Evolutionary conservation across 2,329 filamentous ascomycete genomes (phyloP).

Genomic region (Neoascochyta sp.): DNA sequence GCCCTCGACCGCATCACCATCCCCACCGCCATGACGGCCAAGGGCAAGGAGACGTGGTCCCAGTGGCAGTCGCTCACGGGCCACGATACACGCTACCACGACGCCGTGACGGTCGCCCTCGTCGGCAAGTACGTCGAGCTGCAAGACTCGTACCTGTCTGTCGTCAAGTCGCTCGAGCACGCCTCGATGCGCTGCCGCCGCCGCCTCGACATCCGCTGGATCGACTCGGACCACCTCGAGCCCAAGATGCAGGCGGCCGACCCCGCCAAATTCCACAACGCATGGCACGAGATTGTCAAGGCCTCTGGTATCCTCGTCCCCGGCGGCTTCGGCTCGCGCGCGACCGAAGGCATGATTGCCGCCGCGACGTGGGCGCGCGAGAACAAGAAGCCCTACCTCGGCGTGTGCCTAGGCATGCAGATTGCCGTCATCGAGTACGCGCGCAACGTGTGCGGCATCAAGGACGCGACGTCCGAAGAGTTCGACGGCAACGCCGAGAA

Average conservation of each 20-base stretch:
- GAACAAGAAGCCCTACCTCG: conserved; percentile 76
- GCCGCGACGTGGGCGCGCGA: conserved; percentile 84
- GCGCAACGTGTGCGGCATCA: conserved; percentile 66
- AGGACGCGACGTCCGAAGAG: conserved; percentile 54
- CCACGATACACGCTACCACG: conserved; percentile 62
- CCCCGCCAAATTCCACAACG: conserved; percentile 74
- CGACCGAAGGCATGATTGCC: conserved; percentile 84
- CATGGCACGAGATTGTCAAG: conserved; percentile 75
- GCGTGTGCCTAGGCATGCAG: conserved; percentile 91
- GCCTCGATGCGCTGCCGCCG: conserved; percentile 79
- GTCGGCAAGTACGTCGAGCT: conserved; percentile 90
- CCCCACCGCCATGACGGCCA: conserved; percentile 52
- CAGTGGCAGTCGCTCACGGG: conserved; percentile 72
- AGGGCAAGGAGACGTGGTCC: conserved; percentile 69
- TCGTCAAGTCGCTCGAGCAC: conserved; percentile 86
- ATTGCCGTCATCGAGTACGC: conserved; percentile 88
- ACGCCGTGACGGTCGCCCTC: conserved; percentile 74
- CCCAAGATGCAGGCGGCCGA: conserved; percentile 56
- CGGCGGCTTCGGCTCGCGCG: conserved; percentile 77
- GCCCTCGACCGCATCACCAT: conserved; percentile 58
- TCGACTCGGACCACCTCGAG: conserved; percentile 84
- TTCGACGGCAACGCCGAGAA: conserved; percentile 59
- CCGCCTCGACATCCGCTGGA: conserved; percentile 76
- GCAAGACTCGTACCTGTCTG: conserved; percentile 80
- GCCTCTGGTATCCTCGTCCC: conserved; percentile 67